A percentile compares a stretch with the other conserved stretches of the same genome.
These are phyloP conservation scores for Fusarium piperis DNA, from an alignment of 2,329 filamentous ascomycete species.

Conservation along the genomic window DNA sequence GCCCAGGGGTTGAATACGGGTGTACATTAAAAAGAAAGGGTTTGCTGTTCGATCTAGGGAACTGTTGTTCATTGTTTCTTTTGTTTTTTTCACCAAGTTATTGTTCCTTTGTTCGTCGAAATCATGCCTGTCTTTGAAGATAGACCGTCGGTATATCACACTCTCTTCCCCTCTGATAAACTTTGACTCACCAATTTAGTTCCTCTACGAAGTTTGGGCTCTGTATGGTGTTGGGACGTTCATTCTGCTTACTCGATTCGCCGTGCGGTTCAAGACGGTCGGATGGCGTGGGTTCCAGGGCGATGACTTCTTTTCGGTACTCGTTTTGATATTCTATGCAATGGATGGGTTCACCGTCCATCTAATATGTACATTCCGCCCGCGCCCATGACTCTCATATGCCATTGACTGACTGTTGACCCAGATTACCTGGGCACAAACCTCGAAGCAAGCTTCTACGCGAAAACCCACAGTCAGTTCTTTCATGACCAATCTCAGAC, in stretches of 20 bases:
- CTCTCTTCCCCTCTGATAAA: neutral
- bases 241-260: constrained; percentile 47
- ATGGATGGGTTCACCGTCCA: constrained; percentile 50
- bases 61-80: neutral
- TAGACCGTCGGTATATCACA: neutral
- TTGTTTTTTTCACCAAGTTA: neutral
- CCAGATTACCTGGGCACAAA: constrained; percentile 36
- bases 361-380: constrained; percentile 41
- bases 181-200: constrained; percentile 15
- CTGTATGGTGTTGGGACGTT: constrained; percentile 46
- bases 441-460: constrained; percentile 22
- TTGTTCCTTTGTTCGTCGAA: neutral
- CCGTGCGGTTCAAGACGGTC: constrained; percentile 49
- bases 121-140: constrained; percentile 14
- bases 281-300: constrained; percentile 50
- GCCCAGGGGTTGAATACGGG: neutral
- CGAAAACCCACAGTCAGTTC: constrained; percentile 8
- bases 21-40: neutral
- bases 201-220: constrained; percentile 45
- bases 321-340: constrained; percentile 48
- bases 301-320: constrained; percentile 51
- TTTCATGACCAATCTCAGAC: rapidly evolving
- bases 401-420: neutral
- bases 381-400: rapidly evolving
- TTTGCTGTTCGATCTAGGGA: neutral